These are phyloP conservation scores for Aspergillus viridinutans DNA, from an alignment of 2,329 filamentous ascomycete genomes.

Conservation along the genomic window DNA sequence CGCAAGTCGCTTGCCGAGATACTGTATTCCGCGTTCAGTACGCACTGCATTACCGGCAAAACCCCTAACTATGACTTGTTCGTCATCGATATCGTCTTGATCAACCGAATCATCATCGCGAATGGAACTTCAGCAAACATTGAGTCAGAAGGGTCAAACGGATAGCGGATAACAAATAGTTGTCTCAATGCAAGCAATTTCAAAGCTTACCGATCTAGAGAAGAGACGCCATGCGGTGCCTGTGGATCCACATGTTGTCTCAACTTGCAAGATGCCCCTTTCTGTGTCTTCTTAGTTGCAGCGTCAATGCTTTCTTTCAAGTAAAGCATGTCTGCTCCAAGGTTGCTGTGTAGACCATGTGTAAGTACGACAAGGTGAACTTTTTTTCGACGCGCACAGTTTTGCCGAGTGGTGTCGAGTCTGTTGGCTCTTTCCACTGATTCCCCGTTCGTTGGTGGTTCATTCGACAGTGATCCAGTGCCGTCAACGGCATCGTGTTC, in stretches of 20 bases:
- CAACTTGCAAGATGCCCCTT: constrained; percentile 54
- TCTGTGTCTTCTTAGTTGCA: constrained; percentile 57
- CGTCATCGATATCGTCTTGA: constrained; percentile 41
- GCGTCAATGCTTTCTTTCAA: constrained; percentile 96
- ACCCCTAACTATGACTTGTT: constrained; percentile 81
- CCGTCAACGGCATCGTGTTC: constrained; percentile 35
- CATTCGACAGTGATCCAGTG: constrained; percentile 20
- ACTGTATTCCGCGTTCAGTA: constrained; percentile 94
- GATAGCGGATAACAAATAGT: not conserved
- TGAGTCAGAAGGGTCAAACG: not conserved
- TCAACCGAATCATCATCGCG: constrained; percentile 35
- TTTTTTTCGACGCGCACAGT: constrained; percentile 37
- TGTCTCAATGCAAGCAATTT: not conserved
- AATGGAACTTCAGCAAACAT: constrained; percentile 4
- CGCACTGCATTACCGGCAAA: constrained; percentile 85
- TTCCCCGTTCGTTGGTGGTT: constrained; percentile 17
- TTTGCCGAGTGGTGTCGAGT: constrained; percentile 9
- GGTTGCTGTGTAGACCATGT: constrained; percentile 91
- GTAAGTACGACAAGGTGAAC: constrained; percentile 90
- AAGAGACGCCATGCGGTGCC: constrained; percentile 20
- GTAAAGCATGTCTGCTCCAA: constrained; percentile 94
- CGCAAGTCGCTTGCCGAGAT: constrained; percentile 88
- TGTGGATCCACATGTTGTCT: constrained; percentile 48
- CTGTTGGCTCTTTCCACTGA: not conserved
- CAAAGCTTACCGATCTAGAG: constrained; percentile 5